A percentile compares a stretch with the other conserved stretches of the same genome.
phyloP scores from a whole-genome alignment of 768 basidiomycete genomes.

The Pulveroboletus sp. region DNA sequence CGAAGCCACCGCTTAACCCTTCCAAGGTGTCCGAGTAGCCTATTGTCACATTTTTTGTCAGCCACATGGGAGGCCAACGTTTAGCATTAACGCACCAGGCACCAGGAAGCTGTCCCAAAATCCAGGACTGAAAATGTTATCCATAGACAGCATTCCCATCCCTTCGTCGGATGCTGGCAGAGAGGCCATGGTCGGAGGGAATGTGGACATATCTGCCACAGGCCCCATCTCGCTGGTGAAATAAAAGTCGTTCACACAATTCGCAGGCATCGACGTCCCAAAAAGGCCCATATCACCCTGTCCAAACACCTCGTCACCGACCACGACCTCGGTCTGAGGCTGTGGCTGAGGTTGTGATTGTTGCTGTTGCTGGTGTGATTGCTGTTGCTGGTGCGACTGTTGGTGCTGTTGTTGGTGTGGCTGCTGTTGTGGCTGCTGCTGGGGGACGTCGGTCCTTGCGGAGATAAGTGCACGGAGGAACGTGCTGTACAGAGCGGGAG shows the following conservation, averaged over 20 bases:
- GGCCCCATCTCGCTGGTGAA: slow-evolving; percentile 84
- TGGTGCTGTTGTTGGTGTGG: slow-evolving; percentile 4
- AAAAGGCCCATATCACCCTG: slow-evolving; percentile 30
- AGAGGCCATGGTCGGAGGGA: slow-evolving; percentile 83
- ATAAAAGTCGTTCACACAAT: slow-evolving; percentile 49
- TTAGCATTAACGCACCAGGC: slow-evolving; percentile 52
- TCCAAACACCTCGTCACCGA: slow-evolving; percentile 14
- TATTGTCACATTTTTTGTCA: slow-evolving; percentile 26
- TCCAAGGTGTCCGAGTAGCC: slow-evolving; percentile 79
- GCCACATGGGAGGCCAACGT: neutral
- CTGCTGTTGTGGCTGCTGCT: slow-evolving; percentile 6
- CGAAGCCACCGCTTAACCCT: slow-evolving; percentile 79
- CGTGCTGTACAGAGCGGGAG: slow-evolving; percentile 83
- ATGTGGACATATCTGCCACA: slow-evolving; percentile 73
- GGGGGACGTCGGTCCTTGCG: slow-evolving; percentile 36
- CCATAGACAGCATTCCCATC: slow-evolving; percentile 65
- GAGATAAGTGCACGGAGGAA: slow-evolving; percentile 77
- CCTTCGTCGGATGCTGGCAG: slow-evolving; percentile 37
- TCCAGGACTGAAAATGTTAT: slow-evolving; percentile 68
- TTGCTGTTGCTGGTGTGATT: slow-evolving; percentile 13
- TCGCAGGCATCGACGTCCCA: slow-evolving; percentile 17
- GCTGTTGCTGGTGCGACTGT: slow-evolving; percentile 13
- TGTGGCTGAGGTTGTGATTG: slow-evolving; percentile 16
- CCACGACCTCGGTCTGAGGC: slow-evolving; percentile 15
- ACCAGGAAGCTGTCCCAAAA: slow-evolving; percentile 90